Evolutionary conservation across 2,329 filamentous ascomycete genomes (phyloP).

Genomic region (Pseudogymnoascus sp.): DNA sequence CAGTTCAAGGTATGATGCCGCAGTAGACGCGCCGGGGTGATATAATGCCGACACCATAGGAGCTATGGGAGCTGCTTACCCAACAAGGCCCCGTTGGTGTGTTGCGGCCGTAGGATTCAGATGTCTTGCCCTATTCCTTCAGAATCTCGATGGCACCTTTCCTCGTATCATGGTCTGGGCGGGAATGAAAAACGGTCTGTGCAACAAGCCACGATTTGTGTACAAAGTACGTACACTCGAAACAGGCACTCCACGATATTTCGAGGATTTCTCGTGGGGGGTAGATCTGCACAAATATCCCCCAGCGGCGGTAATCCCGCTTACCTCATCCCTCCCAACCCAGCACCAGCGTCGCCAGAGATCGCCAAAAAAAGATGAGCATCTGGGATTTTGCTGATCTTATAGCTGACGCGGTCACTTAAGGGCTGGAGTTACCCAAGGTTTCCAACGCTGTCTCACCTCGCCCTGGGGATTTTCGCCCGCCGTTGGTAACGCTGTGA

Average conservation of each 20-base stretch:
- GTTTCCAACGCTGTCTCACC: neutral
- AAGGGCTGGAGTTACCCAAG: neutral
- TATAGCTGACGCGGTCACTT: neutral
- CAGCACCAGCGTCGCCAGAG: neutral
- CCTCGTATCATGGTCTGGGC: neutral
- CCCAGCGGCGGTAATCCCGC: neutral
- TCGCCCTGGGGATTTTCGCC: neutral
- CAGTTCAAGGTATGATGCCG: neutral
- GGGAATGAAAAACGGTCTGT: neutral
- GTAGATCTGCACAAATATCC: neutral
- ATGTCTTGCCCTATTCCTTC: neutral
- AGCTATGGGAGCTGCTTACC: neutral
- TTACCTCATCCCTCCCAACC: constrained; percentile 1
- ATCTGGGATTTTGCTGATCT: neutral
- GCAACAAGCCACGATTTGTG: constrained; percentile 1
- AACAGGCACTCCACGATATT: neutral
- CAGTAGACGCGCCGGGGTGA: neutral
- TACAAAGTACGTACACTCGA: constrained; percentile 2
- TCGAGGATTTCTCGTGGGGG: neutral
- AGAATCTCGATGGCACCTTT: neutral
- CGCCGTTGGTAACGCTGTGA: constrained; percentile 5
- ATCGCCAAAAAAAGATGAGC: constrained; percentile 1
- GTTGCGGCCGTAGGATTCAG: neutral
- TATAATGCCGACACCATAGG: neutral
- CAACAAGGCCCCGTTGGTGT: neutral